phyloP scores from a whole-genome alignment of 306 rosid species.

The Cucumis cinereus region DNA sequence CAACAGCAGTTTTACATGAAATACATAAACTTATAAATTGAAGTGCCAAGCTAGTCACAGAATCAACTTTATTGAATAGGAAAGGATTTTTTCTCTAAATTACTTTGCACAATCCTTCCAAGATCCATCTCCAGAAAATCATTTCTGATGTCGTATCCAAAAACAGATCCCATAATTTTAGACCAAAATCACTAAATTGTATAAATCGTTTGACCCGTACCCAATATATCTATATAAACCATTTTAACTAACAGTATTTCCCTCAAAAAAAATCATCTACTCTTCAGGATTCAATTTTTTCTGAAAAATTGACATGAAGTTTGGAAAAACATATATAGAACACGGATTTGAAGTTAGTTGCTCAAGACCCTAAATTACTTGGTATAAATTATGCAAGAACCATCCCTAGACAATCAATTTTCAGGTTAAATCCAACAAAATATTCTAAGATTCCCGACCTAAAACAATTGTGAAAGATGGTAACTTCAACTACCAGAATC shows the following conservation, averaged over 20 bases:
- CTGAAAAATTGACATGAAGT: neutral
- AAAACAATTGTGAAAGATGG: neutral
- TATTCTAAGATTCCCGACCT: neutral
- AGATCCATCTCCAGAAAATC: neutral
- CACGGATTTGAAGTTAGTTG: neutral
- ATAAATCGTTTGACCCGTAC: neutral
- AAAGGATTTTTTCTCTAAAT: neutral
- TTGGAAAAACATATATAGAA: neutral
- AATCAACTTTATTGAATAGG: neutral
- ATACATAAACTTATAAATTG: neutral
- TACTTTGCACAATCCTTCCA: neutral
- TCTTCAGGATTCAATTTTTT: neutral
- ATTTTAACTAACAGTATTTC: neutral
- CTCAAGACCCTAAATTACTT: neutral
- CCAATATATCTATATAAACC: neutral
- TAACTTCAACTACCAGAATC: neutral
- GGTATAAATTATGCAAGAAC: neutral
- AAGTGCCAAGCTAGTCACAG: neutral
- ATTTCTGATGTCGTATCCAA: neutral
- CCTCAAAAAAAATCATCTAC: neutral
- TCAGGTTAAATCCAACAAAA: neutral
- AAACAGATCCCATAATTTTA: neutral
- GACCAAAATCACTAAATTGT: neutral
- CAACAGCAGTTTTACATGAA: neutral
- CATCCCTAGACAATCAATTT: neutral